phyloP scores from a whole-genome alignment of 495 filamentous ascomycete species.

The Penicillium coprophilum region DNA sequence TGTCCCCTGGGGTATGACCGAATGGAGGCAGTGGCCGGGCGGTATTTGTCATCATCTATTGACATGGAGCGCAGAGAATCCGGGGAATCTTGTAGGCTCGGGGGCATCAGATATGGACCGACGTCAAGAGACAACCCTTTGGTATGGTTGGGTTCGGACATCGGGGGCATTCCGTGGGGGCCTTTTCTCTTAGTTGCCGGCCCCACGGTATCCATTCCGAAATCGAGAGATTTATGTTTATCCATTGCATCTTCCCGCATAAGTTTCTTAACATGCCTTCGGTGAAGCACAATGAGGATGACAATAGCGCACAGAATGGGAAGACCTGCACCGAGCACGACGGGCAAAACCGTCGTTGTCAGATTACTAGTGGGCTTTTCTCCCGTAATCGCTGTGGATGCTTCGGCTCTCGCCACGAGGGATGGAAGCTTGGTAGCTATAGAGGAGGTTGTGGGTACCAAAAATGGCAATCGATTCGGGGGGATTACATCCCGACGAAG shows the following conservation, averaged over 20 bases:
- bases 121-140: slow-evolving; percentile 80
- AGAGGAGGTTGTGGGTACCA: slow-evolving; percentile 18
- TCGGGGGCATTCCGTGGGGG: slow-evolving; percentile 29
- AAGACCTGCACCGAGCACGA: slow-evolving; percentile 78
- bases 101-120: slow-evolving; percentile 83
- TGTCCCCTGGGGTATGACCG: slow-evolving; percentile 49
- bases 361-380: slow-evolving; percentile 51
- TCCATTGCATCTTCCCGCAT: slow-evolving; percentile 79
- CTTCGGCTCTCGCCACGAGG: slow-evolving; percentile 32
- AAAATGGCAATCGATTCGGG: slow-evolving; percentile 25
- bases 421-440: slow-evolving; percentile 21
- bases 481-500: slow-evolving; percentile 34
- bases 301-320: slow-evolving; percentile 68
- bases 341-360: slow-evolving; percentile 66
- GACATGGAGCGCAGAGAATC: slow-evolving; percentile 83
- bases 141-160: slow-evolving; percentile 46
- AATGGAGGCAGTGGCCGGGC: slow-evolving; percentile 67
- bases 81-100: slow-evolving; percentile 69
- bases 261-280: slow-evolving; percentile 70
- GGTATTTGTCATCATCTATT: slow-evolving; percentile 80
- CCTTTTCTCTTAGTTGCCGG: slow-evolving; percentile 43
- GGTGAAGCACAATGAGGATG: slow-evolving; percentile 73
- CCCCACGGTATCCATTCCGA: slow-evolving; percentile 66
- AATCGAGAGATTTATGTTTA: slow-evolving; percentile 90
- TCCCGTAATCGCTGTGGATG: slow-evolving; percentile 13